Conservation (phyloP, 1,284 basidiomycete genomes). For the Afroboletus lepidellus region DNA sequence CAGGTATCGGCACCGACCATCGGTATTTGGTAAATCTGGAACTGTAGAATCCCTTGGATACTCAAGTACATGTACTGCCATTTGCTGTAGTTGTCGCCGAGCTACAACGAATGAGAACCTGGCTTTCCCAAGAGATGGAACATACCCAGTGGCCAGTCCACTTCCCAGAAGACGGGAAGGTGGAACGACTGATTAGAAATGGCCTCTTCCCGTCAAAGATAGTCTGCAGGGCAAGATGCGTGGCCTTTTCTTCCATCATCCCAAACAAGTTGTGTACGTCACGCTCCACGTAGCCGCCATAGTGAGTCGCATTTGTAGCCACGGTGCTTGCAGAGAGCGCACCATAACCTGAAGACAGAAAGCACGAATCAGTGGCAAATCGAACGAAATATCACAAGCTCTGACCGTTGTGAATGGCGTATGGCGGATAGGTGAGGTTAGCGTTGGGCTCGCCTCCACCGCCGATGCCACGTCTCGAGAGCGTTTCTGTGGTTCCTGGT, state of each 20-base stretch:
- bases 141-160: slow-evolving; percentile 62
- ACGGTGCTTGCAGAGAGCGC: slow-evolving; percentile 32
- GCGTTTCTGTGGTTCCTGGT: slow-evolving; percentile 3
- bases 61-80: slow-evolving; percentile 63
- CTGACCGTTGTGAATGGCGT: slow-evolving; percentile 69
- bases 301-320: slow-evolving; percentile 42
- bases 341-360: slow-evolving; percentile 19
- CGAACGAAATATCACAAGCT: background rate
- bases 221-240: slow-evolving; percentile 35
- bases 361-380: background rate
- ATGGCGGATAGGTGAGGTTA: slow-evolving; percentile 59
- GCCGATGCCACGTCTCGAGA: slow-evolving; percentile 30
- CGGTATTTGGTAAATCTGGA: slow-evolving; percentile 74
- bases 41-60: slow-evolving; percentile 70
- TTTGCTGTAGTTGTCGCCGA: slow-evolving; percentile 69
- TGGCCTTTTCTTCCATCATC: slow-evolving; percentile 39
- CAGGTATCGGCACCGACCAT: slow-evolving; percentile 77
- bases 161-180: slow-evolving; percentile 62
- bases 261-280: slow-evolving; percentile 46
- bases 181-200: slow-evolving; percentile 43
- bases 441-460: slow-evolving; percentile 45
- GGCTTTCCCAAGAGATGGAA: background rate
- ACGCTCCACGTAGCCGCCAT: slow-evolving; percentile 38
- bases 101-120: slow-evolving; percentile 26
- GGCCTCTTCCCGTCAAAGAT: slow-evolving; percentile 38